phyloP scores from a whole-genome alignment of 2,329 filamentous ascomycete genomes.

The Oidium heveae region DNA sequence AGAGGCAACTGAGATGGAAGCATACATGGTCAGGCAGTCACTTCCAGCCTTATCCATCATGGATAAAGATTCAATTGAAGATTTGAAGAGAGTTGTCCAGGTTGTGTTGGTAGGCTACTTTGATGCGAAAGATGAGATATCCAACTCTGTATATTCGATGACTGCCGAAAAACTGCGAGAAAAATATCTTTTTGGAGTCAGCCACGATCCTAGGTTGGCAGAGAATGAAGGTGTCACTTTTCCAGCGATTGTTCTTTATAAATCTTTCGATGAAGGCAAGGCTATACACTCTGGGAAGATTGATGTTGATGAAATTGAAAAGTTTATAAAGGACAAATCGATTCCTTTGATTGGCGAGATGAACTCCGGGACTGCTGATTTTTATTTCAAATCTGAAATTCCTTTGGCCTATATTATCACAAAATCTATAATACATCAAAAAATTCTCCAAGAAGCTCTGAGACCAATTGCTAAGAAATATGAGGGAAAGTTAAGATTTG shows the following conservation, averaged over 20 bases:
- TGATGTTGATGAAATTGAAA: slow-evolving; percentile 51
- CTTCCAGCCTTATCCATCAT: slow-evolving; percentile 75
- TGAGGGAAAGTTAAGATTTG: slow-evolving; percentile 91
- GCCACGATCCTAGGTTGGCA: slow-evolving; percentile 59
- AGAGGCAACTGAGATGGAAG: slow-evolving; percentile 49
- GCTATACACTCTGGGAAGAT: slow-evolving; percentile 60
- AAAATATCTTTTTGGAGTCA: slow-evolving; percentile 75
- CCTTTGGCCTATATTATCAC: slow-evolving; percentile 96
- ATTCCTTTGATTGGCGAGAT: slow-evolving; percentile 88
- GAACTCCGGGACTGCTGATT: slow-evolving; percentile 84
- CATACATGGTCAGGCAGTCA: slow-evolving; percentile 87
- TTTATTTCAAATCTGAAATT: slow-evolving; percentile 79
- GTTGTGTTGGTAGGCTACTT: slow-evolving; percentile 85
- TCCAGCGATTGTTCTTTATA: slow-evolving; percentile 82
- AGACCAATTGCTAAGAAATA: slow-evolving; percentile 76
- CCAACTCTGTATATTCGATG: slow-evolving; percentile 56
- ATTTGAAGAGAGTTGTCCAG: slow-evolving; percentile 96
- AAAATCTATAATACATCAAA: slow-evolving; percentile 73
- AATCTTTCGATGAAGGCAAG: slow-evolving; percentile 95
- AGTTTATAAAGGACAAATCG: slow-evolving; percentile 62
- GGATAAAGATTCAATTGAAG: slow-evolving; percentile 58
- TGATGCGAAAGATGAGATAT: slow-evolving; percentile 51
- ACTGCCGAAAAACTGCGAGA: slow-evolving; percentile 58
- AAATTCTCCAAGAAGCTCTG: slow-evolving; percentile 47
- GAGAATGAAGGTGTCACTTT: slow-evolving; percentile 74